A percentile compares a stretch with the other conserved stretches of the same genome.
Evolutionary conservation across 768 basidiomycete species (phyloP).

Genomic region (Leccinum imitatum): DNA sequence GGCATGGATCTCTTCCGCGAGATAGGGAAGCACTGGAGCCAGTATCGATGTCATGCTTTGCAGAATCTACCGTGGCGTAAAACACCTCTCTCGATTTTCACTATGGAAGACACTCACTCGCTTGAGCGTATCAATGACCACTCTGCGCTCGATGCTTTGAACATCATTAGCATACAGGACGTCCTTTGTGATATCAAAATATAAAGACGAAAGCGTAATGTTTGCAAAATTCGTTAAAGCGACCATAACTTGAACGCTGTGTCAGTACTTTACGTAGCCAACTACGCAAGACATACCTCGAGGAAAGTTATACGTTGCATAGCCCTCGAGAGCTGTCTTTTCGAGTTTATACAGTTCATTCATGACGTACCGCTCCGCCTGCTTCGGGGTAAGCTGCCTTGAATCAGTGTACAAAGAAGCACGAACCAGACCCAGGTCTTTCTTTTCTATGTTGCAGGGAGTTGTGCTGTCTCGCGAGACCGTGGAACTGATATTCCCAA

Average conservation of each 20-base stretch:
- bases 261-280: conserved; percentile 2
- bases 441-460: conserved; percentile 18
- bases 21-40: conserved; percentile 86
- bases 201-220: conserved; percentile 82
- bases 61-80: conserved; percentile 48
- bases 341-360: conserved; percentile 79
- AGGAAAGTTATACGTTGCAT: conserved; percentile 75
- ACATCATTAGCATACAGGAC: conserved; percentile 71
- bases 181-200: conserved; percentile 93
- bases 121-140: conserved; percentile 68
- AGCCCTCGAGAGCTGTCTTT: conserved; percentile 61
- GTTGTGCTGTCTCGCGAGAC: conserved; percentile 6
- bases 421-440: conserved; percentile 66
- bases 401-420: neutral
- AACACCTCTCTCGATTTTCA: neutral
- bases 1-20: conserved; percentile 82
- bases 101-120: conserved; percentile 44
- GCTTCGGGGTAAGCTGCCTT: conserved; percentile 11
- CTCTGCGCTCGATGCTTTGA: conserved; percentile 53
- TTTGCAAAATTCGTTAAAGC: conserved; percentile 78
- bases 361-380: conserved; percentile 88
- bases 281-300: conserved; percentile 50
- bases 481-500: conserved; percentile 65
- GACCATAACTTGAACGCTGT: conserved; percentile 54
- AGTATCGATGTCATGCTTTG: conserved; percentile 65